A percentile compares a stretch with the other conserved stretches of the same genome.
phyloP scores from a whole-genome alignment of 805 yeast genomes.

The Candida glaebosa region DNA sequence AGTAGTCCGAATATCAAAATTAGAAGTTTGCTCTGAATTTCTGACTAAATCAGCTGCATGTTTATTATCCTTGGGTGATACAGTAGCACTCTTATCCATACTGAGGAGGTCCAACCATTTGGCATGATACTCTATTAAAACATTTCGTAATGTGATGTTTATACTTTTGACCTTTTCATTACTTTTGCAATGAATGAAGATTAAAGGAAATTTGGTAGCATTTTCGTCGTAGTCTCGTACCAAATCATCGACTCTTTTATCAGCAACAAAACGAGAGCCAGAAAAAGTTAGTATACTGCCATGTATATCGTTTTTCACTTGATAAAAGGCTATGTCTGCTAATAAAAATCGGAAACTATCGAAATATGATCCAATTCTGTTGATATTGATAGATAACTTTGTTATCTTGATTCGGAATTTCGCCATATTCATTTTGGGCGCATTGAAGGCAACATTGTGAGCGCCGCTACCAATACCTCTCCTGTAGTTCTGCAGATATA shows the following conservation, averaged over 20 bases:
- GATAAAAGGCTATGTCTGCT: conserved; percentile 16
- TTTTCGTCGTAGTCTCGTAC: background rate
- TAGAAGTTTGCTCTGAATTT: background rate
- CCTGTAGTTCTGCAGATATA: conserved; percentile 9
- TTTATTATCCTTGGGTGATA: background rate
- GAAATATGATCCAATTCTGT: conserved; percentile 18
- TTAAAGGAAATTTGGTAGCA: conserved; percentile 17
- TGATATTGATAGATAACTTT: conserved; percentile 15
- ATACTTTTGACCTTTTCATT: conserved; percentile 29
- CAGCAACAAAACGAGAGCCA: background rate
- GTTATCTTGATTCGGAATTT: conserved; percentile 28
- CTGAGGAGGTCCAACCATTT: conserved; percentile 48
- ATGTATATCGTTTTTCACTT: conserved; percentile 17
- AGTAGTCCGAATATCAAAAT: conserved; percentile 28
- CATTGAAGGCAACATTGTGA: conserved; percentile 14
- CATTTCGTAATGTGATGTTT: conserved; percentile 45
- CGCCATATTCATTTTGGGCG: conserved; percentile 34
- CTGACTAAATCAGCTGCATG: conserved; percentile 9
- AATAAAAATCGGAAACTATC: conserved; percentile 21
- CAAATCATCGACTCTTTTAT: conserved; percentile 2
- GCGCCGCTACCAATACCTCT: conserved; percentile 13
- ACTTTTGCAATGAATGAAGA: conserved; percentile 17
- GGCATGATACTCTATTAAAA: conserved; percentile 56
- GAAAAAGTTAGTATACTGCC: conserved; percentile 20
- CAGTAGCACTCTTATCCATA: conserved; percentile 3